Percentiles rank a stretch among this genome's conserved stretches.
Conservation (phyloP, 2,329 filamentous ascomycete genomes). For the Pestalotiopsis fici region DNA sequence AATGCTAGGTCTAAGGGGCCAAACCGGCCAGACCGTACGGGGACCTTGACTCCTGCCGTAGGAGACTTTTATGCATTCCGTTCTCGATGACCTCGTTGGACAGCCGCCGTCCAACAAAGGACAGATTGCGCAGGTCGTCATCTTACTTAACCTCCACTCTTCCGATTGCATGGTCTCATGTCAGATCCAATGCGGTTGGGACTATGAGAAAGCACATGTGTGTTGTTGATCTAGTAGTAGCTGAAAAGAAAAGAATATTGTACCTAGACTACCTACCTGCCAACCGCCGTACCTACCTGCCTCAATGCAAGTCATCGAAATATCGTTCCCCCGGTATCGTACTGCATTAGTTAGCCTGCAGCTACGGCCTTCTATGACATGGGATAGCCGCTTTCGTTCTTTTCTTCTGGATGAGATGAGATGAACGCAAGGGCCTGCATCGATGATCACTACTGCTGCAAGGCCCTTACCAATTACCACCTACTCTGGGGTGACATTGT, state of each 20-base stretch:
- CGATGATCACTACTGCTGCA: not conserved
- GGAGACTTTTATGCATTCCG: not conserved
- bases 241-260: no score
- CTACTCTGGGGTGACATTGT: not conserved
- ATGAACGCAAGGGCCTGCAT: not conserved
- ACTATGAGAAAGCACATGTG: not conserved
- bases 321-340: not conserved
- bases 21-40: not conserved
- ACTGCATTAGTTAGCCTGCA: slow-evolving; percentile 6
- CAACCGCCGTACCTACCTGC: not conserved
- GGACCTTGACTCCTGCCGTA: not conserved
- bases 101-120: not conserved
- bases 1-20: not conserved
- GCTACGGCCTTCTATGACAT: not conserved
- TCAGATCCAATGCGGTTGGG: not conserved
- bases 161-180: not conserved
- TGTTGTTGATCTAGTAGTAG: not conserved
- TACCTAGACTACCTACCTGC: not conserved
- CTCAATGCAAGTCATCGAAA: slow-evolving; percentile 8
- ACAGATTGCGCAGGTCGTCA: not conserved
- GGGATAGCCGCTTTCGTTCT: not conserved
- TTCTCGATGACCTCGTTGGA: not conserved
- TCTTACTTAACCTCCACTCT: not conserved
- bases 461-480: not conserved
- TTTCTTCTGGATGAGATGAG: not conserved